phyloP scores from a whole-genome alignment of 1,284 basidiomycete genomes.

The Leccinum subspadiceum region DNA sequence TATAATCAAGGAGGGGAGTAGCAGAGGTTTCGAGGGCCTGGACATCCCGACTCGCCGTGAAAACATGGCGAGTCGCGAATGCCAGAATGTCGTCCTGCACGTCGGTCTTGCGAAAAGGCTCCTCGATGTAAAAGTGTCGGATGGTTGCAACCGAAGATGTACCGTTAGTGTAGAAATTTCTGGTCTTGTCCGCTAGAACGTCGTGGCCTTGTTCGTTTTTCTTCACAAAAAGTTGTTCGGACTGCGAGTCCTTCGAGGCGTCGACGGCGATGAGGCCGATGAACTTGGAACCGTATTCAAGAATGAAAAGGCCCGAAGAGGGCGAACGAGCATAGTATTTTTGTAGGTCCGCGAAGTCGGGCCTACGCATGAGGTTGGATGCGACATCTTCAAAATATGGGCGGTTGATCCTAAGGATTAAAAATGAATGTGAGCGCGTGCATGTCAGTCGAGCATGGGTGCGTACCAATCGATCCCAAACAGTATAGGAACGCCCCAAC shows the following conservation, averaged over 20 bases:
- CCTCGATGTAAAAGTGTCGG: conserved; percentile 75
- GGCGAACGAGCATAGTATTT: conserved; percentile 60
- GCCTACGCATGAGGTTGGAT: conserved; percentile 51
- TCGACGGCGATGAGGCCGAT: conserved; percentile 73
- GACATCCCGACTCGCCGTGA: conserved; percentile 43
- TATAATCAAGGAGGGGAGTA: conserved; percentile 53
- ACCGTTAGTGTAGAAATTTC: conserved; percentile 28
- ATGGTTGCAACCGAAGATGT: conserved; percentile 57
- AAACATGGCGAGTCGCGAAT: conserved; percentile 57
- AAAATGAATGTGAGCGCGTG: conserved; percentile 7
- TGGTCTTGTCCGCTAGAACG: conserved; percentile 11
- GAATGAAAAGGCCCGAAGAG: conserved; percentile 65
- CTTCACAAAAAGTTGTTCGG: conserved; percentile 24
- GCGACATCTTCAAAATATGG: conserved; percentile 61
- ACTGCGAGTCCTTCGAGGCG: conserved; percentile 44
- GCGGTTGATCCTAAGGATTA: conserved; percentile 60
- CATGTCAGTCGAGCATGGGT: background rate
- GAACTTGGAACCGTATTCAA: conserved; percentile 58
- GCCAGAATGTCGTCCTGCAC: conserved; percentile 68
- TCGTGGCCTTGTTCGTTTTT: conserved; percentile 20
- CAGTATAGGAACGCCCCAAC: conserved; percentile 63
- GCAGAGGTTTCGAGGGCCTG: conserved; percentile 46
- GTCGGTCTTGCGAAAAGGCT: conserved; percentile 52
- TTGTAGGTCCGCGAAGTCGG: conserved; percentile 55
- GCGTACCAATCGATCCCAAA: conserved; percentile 67